Base-by-base conservation (phyloP, 148 eudicot species). In the Rhododendron simsii region DNA sequence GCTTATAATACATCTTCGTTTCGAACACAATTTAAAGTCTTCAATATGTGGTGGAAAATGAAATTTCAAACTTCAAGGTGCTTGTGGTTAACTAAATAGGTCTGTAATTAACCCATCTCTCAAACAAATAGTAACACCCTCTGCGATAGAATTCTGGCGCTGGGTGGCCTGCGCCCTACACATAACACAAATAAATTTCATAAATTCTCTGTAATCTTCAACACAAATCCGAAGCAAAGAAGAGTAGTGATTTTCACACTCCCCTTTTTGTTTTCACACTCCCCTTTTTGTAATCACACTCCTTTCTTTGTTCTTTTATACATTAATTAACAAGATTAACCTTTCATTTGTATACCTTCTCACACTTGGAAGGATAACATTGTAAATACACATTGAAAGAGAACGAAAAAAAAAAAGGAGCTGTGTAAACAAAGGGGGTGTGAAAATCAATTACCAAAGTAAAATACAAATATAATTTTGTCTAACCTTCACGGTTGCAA, bases 81-180 rank as follows among this genome's bases (percentile, higher is more conserved):
- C 41, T 28, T 10, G 35, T 30, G 5, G 7, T 41, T 5, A 41
- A 47, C 83, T 80, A 80, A 35, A 80, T 20, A 50, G 51, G 51
- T 48, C 51, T 48, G 13, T 48, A 48, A 18, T 89, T 84, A 63
- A 92, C 89, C 95, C 95, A 93, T 83, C 95, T 84, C 28, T 81
- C 78, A 81, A 92, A 92, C 92, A 93, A 87, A 15, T 89, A 67
- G 53, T 77, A 93, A 83, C 95, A 91, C 84, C 89, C 92, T 63
- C 55, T 55, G 4, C 95, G 92, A 28, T 90, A 86, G 88, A 86
- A 92, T 86, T 88, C 93, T 50, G 95, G 93, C 10, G 95, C 92
- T 44, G 90, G 83, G 86, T 93, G 92, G 48, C 95, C 95, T 41
- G 84, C 93, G 74, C 95, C 95, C 92, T 91, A 77, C 9, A 47